A percentile compares a stretch with the other conserved stretches of the same genome.
Evolutionary conservation across 352 stramenopile species (phyloP).

Genomic region (Peronospora belbahrii): DNA sequence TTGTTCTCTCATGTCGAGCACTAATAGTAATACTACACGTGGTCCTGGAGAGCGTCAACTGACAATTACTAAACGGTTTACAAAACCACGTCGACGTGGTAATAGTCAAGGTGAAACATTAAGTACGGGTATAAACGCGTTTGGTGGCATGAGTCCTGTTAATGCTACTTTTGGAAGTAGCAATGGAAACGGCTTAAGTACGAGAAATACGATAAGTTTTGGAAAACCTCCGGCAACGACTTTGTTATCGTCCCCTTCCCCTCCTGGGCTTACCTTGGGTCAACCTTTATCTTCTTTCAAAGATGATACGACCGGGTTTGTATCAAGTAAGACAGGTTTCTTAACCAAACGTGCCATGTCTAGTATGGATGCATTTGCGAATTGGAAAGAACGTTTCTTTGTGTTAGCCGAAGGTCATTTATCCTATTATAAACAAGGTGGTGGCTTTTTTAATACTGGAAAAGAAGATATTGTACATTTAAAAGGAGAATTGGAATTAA

Average conservation of each 20-base stretch:
- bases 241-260: slow-evolving; percentile 16
- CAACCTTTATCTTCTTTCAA: slow-evolving; percentile 11
- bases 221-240: slow-evolving; percentile 21
- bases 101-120: slow-evolving; percentile 58
- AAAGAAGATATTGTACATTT: slow-evolving; percentile 85
- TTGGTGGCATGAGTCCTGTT: slow-evolving; percentile 40
- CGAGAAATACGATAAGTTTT: slow-evolving; percentile 52
- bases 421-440: slow-evolving; percentile 84
- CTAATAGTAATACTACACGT: slow-evolving; percentile 18
- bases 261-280: slow-evolving; percentile 9
- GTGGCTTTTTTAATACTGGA: slow-evolving; percentile 77
- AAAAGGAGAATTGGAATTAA: slow-evolving; percentile 78
- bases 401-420: slow-evolving; percentile 75
- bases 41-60: slow-evolving; percentile 26
- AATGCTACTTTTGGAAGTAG: slow-evolving; percentile 25
- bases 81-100: slow-evolving; percentile 52
- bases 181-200: slow-evolving; percentile 12
- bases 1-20: slow-evolving; percentile 16
- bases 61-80: slow-evolving; percentile 66
- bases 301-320: slow-evolving; percentile 39
- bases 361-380: slow-evolving; percentile 82
- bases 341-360: slow-evolving; percentile 83
- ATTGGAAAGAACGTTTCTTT: slow-evolving; percentile 87
- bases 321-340: slow-evolving; percentile 79
- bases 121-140: slow-evolving; percentile 17